Evolutionary conservation across 2,329 filamentous ascomycete species (phyloP).

Genomic region (Xylaria arbuscula): DNA sequence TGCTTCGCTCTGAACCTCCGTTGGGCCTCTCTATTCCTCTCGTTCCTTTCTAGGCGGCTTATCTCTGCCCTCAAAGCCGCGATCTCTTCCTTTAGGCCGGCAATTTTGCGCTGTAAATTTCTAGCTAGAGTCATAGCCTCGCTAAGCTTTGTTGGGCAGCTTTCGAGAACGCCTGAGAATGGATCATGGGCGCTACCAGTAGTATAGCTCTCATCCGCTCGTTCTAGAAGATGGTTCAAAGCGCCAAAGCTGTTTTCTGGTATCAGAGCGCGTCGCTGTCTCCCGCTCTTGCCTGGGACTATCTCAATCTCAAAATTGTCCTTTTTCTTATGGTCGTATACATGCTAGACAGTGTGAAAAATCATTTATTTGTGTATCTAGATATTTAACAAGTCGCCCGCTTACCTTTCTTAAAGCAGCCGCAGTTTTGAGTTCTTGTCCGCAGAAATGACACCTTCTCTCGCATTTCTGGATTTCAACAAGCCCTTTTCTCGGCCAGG

Average conservation of each 20-base stretch:
- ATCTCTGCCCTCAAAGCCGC: no score
- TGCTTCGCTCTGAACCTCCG: no score
- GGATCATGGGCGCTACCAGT: no score
- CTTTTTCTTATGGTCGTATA: not conserved
- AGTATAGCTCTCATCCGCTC: no score
- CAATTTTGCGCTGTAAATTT: no score
- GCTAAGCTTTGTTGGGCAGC: no score
- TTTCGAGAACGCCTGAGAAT: no score
- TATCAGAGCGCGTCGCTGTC: not conserved
- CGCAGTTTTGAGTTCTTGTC: not conserved
- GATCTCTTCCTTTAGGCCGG: no score
- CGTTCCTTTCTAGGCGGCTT: no score
- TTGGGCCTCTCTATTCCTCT: no score
- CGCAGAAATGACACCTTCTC: conserved; percentile 4
- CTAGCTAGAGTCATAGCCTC: no score
- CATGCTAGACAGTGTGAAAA: not conserved
- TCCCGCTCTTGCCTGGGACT: not conserved
- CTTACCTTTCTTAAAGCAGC: conserved; percentile 11
- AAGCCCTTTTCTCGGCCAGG: not conserved
- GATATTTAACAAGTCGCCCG: not conserved
- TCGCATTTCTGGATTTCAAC: conserved; percentile 6
- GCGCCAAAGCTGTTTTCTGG: not conserved
- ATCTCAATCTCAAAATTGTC: conserved; percentile 8
- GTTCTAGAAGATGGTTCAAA: not conserved
- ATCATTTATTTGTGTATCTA: not conserved